These are phyloP conservation scores for Cantharellus anzutake DNA, from an alignment of 768 basidiomycete species.

Conservation along the genomic window DNA sequence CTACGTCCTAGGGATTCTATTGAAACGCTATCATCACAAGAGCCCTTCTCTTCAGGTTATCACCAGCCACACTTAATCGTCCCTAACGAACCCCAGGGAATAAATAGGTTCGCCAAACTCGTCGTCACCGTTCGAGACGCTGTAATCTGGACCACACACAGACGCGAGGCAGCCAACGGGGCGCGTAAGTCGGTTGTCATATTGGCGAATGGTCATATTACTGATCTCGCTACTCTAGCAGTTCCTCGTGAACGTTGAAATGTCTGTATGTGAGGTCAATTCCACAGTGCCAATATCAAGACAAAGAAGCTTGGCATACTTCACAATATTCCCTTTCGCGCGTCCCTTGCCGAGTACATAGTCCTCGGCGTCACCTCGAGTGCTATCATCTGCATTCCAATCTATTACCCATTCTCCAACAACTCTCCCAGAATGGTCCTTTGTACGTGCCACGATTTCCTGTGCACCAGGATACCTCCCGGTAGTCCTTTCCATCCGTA, in stretches of 20 bases:
- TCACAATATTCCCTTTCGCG: slow-evolving; percentile 39
- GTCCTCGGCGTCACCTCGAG: slow-evolving; percentile 5
- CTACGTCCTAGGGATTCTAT: too few species aligned
- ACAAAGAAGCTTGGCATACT: slow-evolving; percentile 27
- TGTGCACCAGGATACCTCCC: slow-evolving; percentile 25
- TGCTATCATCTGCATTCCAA: slow-evolving; percentile 43
- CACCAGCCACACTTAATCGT: too few species aligned
- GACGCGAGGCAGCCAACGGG: too few species aligned
- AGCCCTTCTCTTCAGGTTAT: too few species aligned
- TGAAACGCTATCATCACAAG: too few species aligned
- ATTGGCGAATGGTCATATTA: too few species aligned
- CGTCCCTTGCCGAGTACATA: slow-evolving; percentile 31
- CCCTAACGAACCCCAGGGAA: too few species aligned
- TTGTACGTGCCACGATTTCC: slow-evolving; percentile 68
- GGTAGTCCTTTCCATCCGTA: slow-evolving; percentile 17
- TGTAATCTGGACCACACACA: too few species aligned
- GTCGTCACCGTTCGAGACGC: too few species aligned
- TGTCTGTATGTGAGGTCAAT: slow-evolving; percentile 17
- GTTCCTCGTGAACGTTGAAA: slow-evolving; percentile 36
- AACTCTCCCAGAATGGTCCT: slow-evolving; percentile 35
- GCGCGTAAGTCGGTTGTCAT: too few species aligned
- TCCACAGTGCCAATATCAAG: neutral
- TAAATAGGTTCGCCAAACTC: too few species aligned
- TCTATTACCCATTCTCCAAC: slow-evolving; percentile 62
- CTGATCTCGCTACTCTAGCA: slow-evolving; percentile 12